These are phyloP conservation scores for Phytophthora quininea DNA, from an alignment of 352 stramenopile genomes.

Conservation along the genomic window DNA sequence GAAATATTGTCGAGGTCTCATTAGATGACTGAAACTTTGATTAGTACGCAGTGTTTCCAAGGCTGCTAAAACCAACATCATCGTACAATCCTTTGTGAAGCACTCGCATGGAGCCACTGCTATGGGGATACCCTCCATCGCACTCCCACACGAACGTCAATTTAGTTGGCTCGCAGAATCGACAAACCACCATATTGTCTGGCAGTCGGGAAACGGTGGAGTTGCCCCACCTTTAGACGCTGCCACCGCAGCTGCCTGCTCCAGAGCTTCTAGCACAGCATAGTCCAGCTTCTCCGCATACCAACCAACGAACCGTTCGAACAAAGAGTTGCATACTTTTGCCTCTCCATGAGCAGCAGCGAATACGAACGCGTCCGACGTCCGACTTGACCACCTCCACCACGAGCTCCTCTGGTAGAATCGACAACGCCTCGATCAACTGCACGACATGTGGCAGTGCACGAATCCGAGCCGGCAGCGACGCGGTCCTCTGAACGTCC, in stretches of 20 bases:
- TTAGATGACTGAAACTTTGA: conserved; percentile 40
- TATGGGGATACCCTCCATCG: conserved; percentile 28
- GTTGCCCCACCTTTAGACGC: too few relatives aligned
- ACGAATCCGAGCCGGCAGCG: conserved; percentile 28
- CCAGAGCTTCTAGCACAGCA: too few relatives aligned
- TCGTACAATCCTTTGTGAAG: conserved; percentile 60
- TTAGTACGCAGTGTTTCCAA: background rate
- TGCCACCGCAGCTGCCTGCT: too few relatives aligned
- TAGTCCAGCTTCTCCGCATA: too few relatives aligned
- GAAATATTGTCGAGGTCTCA: conserved; percentile 48
- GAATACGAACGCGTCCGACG: background rate
- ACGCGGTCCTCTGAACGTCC: conserved; percentile 3
- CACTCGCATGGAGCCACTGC: conserved; percentile 35
- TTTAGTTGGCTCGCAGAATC: conserved; percentile 48
- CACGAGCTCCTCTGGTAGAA: background rate
- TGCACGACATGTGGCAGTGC: conserved; percentile 6
- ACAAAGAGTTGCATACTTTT: too few relatives aligned
- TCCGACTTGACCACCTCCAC: background rate
- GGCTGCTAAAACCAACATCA: background rate
- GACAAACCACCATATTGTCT: conserved; percentile 47
- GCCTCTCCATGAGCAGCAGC: conserved; percentile 4
- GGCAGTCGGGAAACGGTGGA: conserved; percentile 34
- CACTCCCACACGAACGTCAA: conserved; percentile 64
- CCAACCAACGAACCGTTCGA: too few relatives aligned
- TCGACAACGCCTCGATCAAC: background rate